Conservation (phyloP, 208 protist genomes). For the Phytomonas francai region DNA sequence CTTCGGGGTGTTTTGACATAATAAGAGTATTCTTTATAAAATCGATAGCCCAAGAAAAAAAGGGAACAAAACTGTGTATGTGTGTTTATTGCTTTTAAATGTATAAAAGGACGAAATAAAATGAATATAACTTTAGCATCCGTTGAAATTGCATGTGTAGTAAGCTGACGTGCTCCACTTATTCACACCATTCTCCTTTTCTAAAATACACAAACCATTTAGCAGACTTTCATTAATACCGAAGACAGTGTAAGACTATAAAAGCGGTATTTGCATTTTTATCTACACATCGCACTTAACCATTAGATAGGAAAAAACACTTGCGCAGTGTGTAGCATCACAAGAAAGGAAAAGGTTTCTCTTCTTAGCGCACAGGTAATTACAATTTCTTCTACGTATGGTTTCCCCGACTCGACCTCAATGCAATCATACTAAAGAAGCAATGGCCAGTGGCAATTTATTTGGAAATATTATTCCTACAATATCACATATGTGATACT, state of each 20-base stretch:
- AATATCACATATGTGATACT: neutral
- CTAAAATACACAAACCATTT: neutral
- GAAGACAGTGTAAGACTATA: neutral
- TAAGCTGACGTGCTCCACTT: neutral
- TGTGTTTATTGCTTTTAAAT: constrained; percentile 13
- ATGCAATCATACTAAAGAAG: neutral
- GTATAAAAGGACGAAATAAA: constrained; percentile 16
- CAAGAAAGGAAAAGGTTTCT: neutral
- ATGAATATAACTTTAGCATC: neutral
- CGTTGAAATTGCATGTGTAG: neutral
- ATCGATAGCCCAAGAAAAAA: constrained; percentile 11
- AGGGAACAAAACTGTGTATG: constrained; percentile 9
- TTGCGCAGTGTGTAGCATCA: neutral
- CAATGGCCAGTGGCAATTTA: neutral
- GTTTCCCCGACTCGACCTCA: neutral
- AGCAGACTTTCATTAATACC: neutral
- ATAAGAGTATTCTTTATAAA: constrained; percentile 5
- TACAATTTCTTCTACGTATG: neutral
- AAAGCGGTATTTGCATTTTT: neutral
- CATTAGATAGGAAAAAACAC: neutral
- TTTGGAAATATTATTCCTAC: neutral
- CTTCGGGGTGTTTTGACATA: constrained; percentile 27
- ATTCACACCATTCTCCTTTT: neutral
- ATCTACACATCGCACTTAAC: neutral
- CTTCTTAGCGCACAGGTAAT: neutral